phyloP scores from a whole-genome alignment of 441 rosid species.

The Cnidoscolus chayamansa region DNA sequence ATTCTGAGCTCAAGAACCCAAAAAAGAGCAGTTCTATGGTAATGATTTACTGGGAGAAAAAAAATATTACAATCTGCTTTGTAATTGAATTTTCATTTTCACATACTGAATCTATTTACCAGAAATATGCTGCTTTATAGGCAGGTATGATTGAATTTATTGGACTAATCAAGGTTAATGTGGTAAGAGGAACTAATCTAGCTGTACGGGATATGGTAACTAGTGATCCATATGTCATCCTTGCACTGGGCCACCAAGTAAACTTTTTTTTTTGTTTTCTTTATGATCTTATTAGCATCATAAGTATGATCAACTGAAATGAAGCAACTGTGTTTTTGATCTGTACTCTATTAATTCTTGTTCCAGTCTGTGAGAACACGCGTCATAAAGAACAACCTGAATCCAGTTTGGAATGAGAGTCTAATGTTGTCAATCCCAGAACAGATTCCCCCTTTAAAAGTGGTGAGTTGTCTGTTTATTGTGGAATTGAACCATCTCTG shows the following conservation, averaged over 20 bases:
- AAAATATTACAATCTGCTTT: no score
- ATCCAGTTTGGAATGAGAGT: slow-evolving; percentile 96
- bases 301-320: slow-evolving; percentile 4
- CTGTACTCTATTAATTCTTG: slow-evolving; percentile 3
- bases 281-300: slow-evolving; percentile 6
- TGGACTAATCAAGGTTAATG: slow-evolving; percentile 90
- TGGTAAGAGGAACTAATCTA: slow-evolving; percentile 90
- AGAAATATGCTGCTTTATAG: slow-evolving; percentile 44
- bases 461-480: slow-evolving; percentile 43
- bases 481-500: background rate
- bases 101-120: slow-evolving; percentile 19
- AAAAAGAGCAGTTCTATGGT: slow-evolving; percentile 76
- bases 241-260: slow-evolving; percentile 84
- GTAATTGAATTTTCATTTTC: background rate
- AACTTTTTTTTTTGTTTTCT: slow-evolving; percentile 28
- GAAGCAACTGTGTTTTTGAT: background rate
- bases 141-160: slow-evolving; percentile 96
- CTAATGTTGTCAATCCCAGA: slow-evolving; percentile 94
- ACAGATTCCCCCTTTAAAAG: slow-evolving; percentile 78
- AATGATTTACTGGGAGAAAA: slow-evolving; percentile 18
- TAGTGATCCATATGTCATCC: slow-evolving; percentile 92
- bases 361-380: slow-evolving; percentile 85
- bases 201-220: slow-evolving; percentile 83
- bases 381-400: slow-evolving; percentile 89
- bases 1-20: slow-evolving; percentile 49